A percentile compares a stretch with the other conserved stretches of the same genome.
Conservation (phyloP, 2,329 filamentous ascomycete species). For the Lasiodiplodia theobromae region DNA sequence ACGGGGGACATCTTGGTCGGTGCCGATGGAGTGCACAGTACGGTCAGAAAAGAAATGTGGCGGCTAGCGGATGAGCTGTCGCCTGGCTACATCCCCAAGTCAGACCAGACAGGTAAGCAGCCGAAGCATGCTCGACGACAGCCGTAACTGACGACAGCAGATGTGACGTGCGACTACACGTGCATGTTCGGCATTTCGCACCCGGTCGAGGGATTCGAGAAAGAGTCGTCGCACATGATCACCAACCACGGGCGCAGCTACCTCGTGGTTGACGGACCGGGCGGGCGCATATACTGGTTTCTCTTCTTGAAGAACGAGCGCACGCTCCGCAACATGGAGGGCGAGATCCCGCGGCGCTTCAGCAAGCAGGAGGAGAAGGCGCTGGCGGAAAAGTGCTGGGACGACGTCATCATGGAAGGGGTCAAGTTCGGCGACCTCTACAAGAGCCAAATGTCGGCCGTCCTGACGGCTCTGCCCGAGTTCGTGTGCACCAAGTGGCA, state of each 20-base stretch:
- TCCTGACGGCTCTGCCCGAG: slow-evolving; percentile 45
- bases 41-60: slow-evolving; percentile 25
- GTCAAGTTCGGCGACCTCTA: slow-evolving; percentile 46
- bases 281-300: slow-evolving; percentile 36
- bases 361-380: slow-evolving; percentile 43
- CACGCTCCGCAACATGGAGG: slow-evolving; percentile 35
- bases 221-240: slow-evolving; percentile 24
- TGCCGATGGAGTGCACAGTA: slow-evolving; percentile 27
- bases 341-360: slow-evolving; percentile 39
- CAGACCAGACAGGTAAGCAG: not conserved
- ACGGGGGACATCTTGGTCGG: slow-evolving; percentile 22
- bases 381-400: slow-evolving; percentile 37
- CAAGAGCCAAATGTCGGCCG: slow-evolving; percentile 33
- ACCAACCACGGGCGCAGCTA: slow-evolving; percentile 10
- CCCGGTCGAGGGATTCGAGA: not conserved
- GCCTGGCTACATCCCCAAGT: slow-evolving; percentile 14
- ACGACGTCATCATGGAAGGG: slow-evolving; percentile 38
- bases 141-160: not conserved
- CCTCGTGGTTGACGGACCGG: not conserved
- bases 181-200: slow-evolving; percentile 28
- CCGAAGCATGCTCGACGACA: too few species aligned
- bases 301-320: slow-evolving; percentile 39
- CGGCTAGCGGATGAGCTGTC: slow-evolving; percentile 29
- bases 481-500: slow-evolving; percentile 51
- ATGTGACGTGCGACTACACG: not conserved